Conservation (phyloP, 192 early-diverging fungal species). For the Rhizophlyctis rosea region DNA sequence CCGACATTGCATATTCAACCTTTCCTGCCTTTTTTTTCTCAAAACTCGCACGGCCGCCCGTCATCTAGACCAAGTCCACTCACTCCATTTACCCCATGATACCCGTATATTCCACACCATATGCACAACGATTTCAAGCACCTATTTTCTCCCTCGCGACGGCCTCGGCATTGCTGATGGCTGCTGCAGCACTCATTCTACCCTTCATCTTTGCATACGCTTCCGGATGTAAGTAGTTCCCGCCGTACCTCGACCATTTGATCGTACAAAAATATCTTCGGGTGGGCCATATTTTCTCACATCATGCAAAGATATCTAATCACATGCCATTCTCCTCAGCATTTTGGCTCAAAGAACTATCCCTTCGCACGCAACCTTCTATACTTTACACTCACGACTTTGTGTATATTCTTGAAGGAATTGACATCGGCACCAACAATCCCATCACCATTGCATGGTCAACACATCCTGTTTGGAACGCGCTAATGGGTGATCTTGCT, state of each 20-base stretch:
- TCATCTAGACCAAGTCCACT: no score
- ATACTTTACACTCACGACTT: slow-evolving; percentile 28
- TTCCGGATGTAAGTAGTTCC: slow-evolving; percentile 23
- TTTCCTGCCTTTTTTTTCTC: no score
- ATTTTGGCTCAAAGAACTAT: slow-evolving; percentile 36
- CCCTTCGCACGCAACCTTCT: slow-evolving; percentile 35
- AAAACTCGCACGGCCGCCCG: no score
- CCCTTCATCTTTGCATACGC: slow-evolving; percentile 34
- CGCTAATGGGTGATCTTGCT: slow-evolving; percentile 18
- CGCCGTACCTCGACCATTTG: not conserved
- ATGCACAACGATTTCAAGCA: slow-evolving; percentile 29
- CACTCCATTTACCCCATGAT: no score
- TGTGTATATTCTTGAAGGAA: slow-evolving; percentile 30
- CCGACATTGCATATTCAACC: no score
- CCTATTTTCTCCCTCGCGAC: slow-evolving; percentile 20
- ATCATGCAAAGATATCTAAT: no score
- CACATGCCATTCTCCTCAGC: slow-evolving; percentile 21
- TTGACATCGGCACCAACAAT: not conserved
- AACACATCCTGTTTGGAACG: slow-evolving; percentile 22
- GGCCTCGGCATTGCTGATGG: slow-evolving; percentile 14
- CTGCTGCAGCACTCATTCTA: slow-evolving; percentile 16
- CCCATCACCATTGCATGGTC: slow-evolving; percentile 22
- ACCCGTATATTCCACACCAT: slow-evolving; percentile 33
- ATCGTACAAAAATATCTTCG: not conserved
- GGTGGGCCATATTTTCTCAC: no score